Evolutionary conservation across 495 filamentous ascomycete genomes (phyloP), one percentile per base, ranked within the genome.

Genomic region (Annulohypoxylon moriforme): DNA sequence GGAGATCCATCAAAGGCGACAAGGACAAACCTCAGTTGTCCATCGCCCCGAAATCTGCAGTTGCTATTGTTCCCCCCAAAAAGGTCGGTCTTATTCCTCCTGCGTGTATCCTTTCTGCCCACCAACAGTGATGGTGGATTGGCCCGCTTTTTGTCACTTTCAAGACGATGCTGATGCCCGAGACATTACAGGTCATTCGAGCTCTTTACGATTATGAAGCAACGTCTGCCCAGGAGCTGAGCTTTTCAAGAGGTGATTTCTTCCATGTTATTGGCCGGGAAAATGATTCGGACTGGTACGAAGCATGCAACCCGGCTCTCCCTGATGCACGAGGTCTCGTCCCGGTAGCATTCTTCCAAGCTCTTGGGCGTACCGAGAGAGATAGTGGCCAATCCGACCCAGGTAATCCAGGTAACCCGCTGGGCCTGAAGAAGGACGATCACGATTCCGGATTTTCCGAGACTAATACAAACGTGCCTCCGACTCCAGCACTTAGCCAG

Each of bases 181-280:
- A 66, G 66, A 60, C 53, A 64, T 49, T 40, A 53, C 61, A 99
- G 96, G 95, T 99, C 50, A 99, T 99, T 76, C 93, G 93, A 85
- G 95, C 96, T 13, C 90, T 98, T 46, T 97, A 94, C 85, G 93
- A 97, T 77, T 98, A 98, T 81, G 83, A 90, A 70, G 92, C 93
- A 53, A 85, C 90, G 75, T 89, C 86, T 34, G 81, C 86, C 13
- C 90, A 94, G 77, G 93, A 98, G 83, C 85, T 99, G 73, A 90
- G 90, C 70, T 99, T 99, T 81, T 90, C 89, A 73, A 91, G 93
- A 75, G 96, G 96, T 72, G 96, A 99, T 78, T 99, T 98, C 81
- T 97, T 99, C 80, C 95, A 98, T 84, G 96, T 99, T 61, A 94
- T 98, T 80, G 94, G 93, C 76, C 91, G 95, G 75, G 96, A 98